Conservation (phyloP, 305 asterid genomes). For the Plantago lanceolata region DNA sequence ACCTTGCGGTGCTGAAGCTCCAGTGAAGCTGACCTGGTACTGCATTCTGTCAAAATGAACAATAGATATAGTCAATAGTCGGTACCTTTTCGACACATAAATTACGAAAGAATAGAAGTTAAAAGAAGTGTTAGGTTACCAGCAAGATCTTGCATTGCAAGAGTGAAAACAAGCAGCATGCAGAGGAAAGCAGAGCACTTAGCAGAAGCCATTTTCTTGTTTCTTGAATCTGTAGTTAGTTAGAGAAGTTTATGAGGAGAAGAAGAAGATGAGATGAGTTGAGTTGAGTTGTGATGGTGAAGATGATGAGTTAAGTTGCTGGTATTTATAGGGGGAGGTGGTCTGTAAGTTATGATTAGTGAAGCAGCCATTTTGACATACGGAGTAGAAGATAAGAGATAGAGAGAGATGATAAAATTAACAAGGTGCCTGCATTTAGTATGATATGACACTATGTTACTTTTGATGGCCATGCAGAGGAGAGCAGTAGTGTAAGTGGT, state of each 20-base stretch:
- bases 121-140: constrained; percentile 33
- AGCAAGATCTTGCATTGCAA: constrained; percentile 28
- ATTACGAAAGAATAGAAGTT: not conserved
- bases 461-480: not conserved
- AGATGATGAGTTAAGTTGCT: not conserved
- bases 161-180: constrained; percentile 28
- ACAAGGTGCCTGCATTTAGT: constrained; percentile 1
- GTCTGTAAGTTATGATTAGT: constrained; percentile 35
- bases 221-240: not conserved
- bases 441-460: constrained; percentile 33
- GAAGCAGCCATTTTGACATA: constrained; percentile 40
- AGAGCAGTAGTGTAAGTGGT: not conserved
- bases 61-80: not conserved
- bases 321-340: constrained; percentile 31
- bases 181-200: constrained; percentile 25
- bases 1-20: constrained; percentile 30
- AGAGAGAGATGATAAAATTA: not conserved
- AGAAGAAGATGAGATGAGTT: no score
- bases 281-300: not conserved
- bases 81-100: not conserved
- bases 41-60: constrained; percentile 27
- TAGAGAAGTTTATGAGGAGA: not conserved
- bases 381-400: no score
- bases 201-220: constrained; percentile 25
- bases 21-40: constrained; percentile 29